phyloP scores from a whole-genome alignment of 768 basidiomycete genomes.

The Heimioporus sp. region DNA sequence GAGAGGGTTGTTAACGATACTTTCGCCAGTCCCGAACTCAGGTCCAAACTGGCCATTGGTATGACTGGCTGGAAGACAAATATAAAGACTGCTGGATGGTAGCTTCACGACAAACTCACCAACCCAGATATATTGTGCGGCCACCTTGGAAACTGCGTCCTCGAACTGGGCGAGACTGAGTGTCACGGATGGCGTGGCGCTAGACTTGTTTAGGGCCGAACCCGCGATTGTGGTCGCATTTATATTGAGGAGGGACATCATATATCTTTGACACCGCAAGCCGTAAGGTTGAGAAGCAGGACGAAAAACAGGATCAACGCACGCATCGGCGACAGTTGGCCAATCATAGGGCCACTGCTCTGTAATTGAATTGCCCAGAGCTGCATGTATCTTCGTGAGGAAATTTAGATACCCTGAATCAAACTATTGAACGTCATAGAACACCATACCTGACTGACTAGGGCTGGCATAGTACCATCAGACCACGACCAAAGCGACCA shows the following conservation, averaged over 20 bases:
- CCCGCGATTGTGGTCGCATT: background rate
- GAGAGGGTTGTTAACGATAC: background rate
- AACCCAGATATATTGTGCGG: background rate
- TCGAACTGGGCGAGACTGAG: background rate
- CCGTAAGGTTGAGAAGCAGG: too few species aligned
- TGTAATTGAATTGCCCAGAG: too few species aligned
- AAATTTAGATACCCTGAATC: background rate
- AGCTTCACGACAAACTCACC: background rate
- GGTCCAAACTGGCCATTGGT: background rate
- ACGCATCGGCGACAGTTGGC: too few species aligned
- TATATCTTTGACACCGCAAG: background rate
- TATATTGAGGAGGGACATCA: background rate
- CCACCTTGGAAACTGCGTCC: background rate
- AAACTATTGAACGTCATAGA: background rate
- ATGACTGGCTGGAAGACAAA: background rate
- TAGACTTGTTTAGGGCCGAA: background rate
- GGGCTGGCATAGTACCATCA: background rate
- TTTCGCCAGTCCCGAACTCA: background rate
- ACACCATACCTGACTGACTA: background rate
- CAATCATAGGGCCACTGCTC: too few species aligned
- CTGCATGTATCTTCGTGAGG: too few species aligned
- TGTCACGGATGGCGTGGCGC: background rate
- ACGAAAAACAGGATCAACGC: too few species aligned
- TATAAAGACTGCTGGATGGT: too few species aligned
- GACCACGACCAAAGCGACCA: background rate